Evolutionary conservation across 2,329 filamentous ascomycete species (phyloP).

Genomic region (Xylaria sp.): DNA sequence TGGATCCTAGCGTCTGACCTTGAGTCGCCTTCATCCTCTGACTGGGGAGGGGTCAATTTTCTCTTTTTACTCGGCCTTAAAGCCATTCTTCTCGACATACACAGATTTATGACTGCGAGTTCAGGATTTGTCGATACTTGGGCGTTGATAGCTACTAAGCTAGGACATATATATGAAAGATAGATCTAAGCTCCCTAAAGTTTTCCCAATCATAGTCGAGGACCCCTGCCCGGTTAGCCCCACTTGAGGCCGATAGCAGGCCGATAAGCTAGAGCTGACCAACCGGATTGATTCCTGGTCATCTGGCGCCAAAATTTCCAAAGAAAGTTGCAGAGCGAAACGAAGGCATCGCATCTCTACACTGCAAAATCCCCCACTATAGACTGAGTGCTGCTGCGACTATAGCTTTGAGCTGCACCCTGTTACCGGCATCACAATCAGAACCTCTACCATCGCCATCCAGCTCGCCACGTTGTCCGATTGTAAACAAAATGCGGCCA

Average conservation of each 20-base stretch:
- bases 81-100: slow-evolving; percentile 53
- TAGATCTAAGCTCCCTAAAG: slow-evolving; percentile 23
- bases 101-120: not conserved
- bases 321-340: slow-evolving; percentile 29
- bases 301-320: slow-evolving; percentile 47
- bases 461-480: not conserved
- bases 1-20: slow-evolving; percentile 56
- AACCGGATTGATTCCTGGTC: slow-evolving; percentile 43
- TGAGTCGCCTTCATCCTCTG: slow-evolving; percentile 57
- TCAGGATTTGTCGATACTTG: not conserved
- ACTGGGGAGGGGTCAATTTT: slow-evolving; percentile 65
- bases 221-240: slow-evolving; percentile 36
- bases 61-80: slow-evolving; percentile 65
- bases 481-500: slow-evolving; percentile 41
- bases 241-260: slow-evolving; percentile 24
- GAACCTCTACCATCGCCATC: not conserved
- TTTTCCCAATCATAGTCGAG: slow-evolving; percentile 30
- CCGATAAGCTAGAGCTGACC: slow-evolving; percentile 29
- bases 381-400: slow-evolving; percentile 18
- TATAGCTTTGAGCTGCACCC: slow-evolving; percentile 8
- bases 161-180: not conserved
- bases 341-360: slow-evolving; percentile 19
- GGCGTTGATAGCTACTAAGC: not conserved
- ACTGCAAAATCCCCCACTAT: slow-evolving; percentile 35
- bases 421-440: not conserved